phyloP scores from a whole-genome alignment of 257 asterid species.

The Orobanche coerulescens region DNA sequence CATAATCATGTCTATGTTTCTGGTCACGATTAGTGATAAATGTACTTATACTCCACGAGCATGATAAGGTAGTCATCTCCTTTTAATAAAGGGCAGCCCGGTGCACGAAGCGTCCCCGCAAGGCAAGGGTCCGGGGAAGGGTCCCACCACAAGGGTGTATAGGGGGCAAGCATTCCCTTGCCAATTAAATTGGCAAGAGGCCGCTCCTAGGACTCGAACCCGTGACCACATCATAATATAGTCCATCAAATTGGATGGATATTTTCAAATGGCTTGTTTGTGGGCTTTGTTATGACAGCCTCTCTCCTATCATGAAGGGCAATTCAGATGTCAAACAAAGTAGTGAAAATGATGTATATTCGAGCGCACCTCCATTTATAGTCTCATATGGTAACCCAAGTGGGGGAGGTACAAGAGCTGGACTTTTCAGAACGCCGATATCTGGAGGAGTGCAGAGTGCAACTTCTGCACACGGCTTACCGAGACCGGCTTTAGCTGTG shows the following conservation, averaged over 20 bases:
- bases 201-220: too few species aligned
- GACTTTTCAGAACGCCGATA: slow-evolving; percentile 94
- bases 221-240: slow-evolving; percentile 25
- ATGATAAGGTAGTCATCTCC: slow-evolving; percentile 22
- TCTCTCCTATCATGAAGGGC: slow-evolving; percentile 74
- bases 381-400: slow-evolving; percentile 39
- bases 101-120: too few species aligned
- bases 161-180: too few species aligned
- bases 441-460: slow-evolving; percentile 99
- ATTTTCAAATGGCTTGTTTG: slow-evolving; percentile 37
- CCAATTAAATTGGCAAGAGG: too few species aligned
- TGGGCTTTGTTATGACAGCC: slow-evolving; percentile 51
- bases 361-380: slow-evolving; percentile 33
- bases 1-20: not conserved
- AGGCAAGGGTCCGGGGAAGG: too few species aligned
- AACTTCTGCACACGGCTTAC: slow-evolving; percentile 91
- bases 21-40: not conserved
- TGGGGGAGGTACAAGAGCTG: slow-evolving; percentile 82
- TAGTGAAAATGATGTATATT: slow-evolving; percentile 29
- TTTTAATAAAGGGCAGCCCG: too few species aligned
- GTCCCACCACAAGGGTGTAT: too few species aligned
- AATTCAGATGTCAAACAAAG: slow-evolving; percentile 39
- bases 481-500: slow-evolving; percentile 93
- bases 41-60: slow-evolving; percentile 10
- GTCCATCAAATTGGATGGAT: slow-evolving; percentile 39